phyloP scores from a whole-genome alignment of 2,329 filamentous ascomycete genomes.

The Penicillium polonicum region DNA sequence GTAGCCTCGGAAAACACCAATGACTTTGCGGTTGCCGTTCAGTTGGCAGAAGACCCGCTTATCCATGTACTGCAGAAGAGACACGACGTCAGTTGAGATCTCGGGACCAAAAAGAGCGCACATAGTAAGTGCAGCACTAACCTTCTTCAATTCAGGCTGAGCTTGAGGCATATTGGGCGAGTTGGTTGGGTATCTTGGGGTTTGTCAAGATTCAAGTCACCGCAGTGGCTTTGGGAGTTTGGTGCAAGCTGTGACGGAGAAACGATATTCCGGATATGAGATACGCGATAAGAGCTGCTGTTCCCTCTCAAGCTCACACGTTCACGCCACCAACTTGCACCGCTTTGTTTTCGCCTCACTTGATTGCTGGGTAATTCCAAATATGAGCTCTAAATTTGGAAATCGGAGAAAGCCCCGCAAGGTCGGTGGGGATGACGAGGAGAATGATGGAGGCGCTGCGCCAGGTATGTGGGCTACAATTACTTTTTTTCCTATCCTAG shows the following conservation, averaged over 20 bases:
- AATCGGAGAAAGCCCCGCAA: constrained; percentile 70
- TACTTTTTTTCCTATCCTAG: constrained; percentile 22
- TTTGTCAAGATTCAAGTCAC: constrained; percentile 21
- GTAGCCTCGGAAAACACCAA: constrained; percentile 90
- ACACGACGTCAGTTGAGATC: constrained; percentile 15
- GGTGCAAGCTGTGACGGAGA: constrained; percentile 32
- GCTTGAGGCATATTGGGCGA: constrained; percentile 83
- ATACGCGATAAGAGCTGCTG: constrained; percentile 23
- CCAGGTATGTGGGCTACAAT: constrained; percentile 43
- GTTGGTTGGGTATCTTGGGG: constrained; percentile 24
- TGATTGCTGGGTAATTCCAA: background rate
- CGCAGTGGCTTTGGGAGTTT: constrained; percentile 33
- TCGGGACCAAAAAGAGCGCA: constrained; percentile 1
- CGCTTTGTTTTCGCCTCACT: background rate
- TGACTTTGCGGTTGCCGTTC: constrained; percentile 96
- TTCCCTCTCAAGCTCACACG: background rate
- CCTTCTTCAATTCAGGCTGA: constrained; percentile 98
- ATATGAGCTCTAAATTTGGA: constrained; percentile 58
- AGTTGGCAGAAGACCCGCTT: constrained; percentile 97
- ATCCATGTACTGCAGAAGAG: constrained; percentile 78
- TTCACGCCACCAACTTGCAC: constrained; percentile 11
- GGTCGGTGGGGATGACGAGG: constrained; percentile 69
- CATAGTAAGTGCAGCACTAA: constrained; percentile 41
- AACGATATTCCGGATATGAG: constrained; percentile 35
- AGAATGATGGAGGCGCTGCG: constrained; percentile 26